Evolutionary conservation across 176 grass and related monocot species (phyloP).

Genomic region (Melocanna baccifera): DNA sequence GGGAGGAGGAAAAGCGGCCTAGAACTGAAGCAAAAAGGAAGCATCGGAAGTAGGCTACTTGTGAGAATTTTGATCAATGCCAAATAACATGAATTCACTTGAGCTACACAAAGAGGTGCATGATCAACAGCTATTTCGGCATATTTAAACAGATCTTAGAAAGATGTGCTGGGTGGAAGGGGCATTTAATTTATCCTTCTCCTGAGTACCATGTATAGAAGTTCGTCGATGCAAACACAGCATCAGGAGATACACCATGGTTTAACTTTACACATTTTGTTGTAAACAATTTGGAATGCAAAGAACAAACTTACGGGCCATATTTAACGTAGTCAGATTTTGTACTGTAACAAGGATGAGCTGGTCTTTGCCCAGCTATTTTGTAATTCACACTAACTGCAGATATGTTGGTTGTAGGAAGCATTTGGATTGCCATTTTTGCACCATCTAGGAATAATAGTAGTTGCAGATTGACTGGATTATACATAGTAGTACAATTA

Average conservation of each 20-base stretch:
- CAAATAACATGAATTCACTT: neutral
- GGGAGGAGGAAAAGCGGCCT: slow-evolving; percentile 86
- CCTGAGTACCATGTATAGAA: neutral
- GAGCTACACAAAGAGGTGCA: neutral
- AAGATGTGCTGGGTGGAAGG: neutral
- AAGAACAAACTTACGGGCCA: neutral
- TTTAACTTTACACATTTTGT: slow-evolving; percentile 1
- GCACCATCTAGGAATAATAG: neutral
- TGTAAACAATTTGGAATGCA: slow-evolving; percentile 14
- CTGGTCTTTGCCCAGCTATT: slow-evolving; percentile 1
- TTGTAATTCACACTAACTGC: slow-evolving; percentile 22
- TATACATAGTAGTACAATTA: slow-evolving; percentile 22
- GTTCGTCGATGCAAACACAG: neutral
- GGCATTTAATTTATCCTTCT: neutral
- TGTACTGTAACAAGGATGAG: slow-evolving; percentile 10
- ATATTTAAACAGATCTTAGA: neutral
- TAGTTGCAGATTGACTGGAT: neutral
- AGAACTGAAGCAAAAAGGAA: slow-evolving; percentile 92
- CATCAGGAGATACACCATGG: neutral
- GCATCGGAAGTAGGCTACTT: slow-evolving; percentile 70
- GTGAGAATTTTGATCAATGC: neutral
- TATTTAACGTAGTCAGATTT: neutral
- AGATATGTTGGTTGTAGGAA: slow-evolving; percentile 11
- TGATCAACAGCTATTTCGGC: neutral
- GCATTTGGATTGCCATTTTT: slow-evolving; percentile 11